Evolutionary conservation across 106 monocot genomes (phyloP), one percentile per base, ranked within the genome.

Genomic region (Xerophyta viscosa): DNA sequence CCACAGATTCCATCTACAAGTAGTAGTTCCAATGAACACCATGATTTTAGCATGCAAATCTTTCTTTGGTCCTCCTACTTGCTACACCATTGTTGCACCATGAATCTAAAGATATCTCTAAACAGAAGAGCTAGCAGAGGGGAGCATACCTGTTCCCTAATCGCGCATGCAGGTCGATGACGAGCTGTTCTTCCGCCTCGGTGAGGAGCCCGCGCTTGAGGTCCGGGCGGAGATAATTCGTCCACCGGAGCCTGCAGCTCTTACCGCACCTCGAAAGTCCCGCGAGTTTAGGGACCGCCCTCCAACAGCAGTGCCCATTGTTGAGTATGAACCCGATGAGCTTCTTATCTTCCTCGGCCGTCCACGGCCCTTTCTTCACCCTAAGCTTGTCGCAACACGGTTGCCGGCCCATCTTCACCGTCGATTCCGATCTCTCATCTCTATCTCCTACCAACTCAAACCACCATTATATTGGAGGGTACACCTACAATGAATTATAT

Each of bases 321-420:
- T 46, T 45, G 25, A 86, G 72, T 28, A 86, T 76, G 69, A 86
- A 86, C 65, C 37, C 53, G 20, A 76, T 66, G 20, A 86, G 69
- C 72, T 86, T 86, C 55, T 47, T 76, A 53, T 86, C 85, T 50
- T 86, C 85, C 68, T 80, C 85, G 11, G 71, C 76, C 33, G 80
- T 80, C 85, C 85, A 86, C 21, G 85, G 80, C 30, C 85, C 85
- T 56, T 69, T 76, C 80, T 86, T 86, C 65, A 86, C 80, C 20
- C 71, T 50, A n/a, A 66, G 62, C 66, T 80, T 80, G 44, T 86
- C 85, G 44, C 87, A 88, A 72, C 87, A 88, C 21, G 82, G 87
- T 37, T 78, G 68, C 45, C 87, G 66, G 20, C 87, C 87, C 87
- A 88, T 88, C 23, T 24, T 4, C 28, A 49, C 20, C 18, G 24